phyloP scores from a whole-genome alignment of 1,284 basidiomycete species.

The Chalciporus sp. region DNA sequence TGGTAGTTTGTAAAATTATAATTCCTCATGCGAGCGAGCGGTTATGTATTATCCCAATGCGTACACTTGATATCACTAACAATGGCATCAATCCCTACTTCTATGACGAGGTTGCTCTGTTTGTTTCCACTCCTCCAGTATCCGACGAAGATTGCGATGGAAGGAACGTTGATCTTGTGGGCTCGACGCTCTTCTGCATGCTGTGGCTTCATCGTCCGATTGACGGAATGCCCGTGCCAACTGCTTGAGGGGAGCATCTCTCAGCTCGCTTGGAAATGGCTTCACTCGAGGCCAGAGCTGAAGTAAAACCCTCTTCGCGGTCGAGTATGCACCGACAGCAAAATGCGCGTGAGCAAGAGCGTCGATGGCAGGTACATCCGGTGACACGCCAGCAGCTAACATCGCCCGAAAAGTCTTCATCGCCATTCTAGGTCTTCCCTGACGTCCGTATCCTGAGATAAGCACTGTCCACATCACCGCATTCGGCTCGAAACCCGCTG shows the following conservation, averaged over 20 bases:
- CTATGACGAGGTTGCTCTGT: conserved; percentile 1
- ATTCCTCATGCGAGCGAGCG: background rate
- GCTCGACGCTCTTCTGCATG: conserved; percentile 20
- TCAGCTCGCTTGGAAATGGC: conserved; percentile 55
- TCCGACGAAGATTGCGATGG: conserved; percentile 29
- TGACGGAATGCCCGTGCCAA: conserved; percentile 47
- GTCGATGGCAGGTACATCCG: conserved; percentile 69
- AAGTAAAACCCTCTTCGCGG: conserved; percentile 56
- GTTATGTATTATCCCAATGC: conserved; percentile 1
- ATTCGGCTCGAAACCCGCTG: conserved; percentile 53
- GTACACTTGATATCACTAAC: background rate
- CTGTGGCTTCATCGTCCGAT: conserved; percentile 12
- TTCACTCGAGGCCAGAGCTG: conserved; percentile 66
- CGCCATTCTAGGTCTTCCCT: conserved; percentile 55
- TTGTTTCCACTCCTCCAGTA: conserved; percentile 26
- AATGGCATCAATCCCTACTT: background rate
- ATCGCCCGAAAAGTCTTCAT: conserved; percentile 60
- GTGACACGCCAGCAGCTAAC: conserved; percentile 59
- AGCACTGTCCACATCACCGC: conserved; percentile 74
- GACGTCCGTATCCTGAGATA: conserved; percentile 64
- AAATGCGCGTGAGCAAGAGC: conserved; percentile 70
- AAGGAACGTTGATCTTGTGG: conserved; percentile 35
- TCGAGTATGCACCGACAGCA: conserved; percentile 49
- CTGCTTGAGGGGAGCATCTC: conserved; percentile 42
- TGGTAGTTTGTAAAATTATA: conserved; percentile 1